A percentile compares a stretch with the other conserved stretches of the same genome.
Conservation (phyloP, 495 filamentous ascomycete genomes). For the Tetracladium setigerum region DNA sequence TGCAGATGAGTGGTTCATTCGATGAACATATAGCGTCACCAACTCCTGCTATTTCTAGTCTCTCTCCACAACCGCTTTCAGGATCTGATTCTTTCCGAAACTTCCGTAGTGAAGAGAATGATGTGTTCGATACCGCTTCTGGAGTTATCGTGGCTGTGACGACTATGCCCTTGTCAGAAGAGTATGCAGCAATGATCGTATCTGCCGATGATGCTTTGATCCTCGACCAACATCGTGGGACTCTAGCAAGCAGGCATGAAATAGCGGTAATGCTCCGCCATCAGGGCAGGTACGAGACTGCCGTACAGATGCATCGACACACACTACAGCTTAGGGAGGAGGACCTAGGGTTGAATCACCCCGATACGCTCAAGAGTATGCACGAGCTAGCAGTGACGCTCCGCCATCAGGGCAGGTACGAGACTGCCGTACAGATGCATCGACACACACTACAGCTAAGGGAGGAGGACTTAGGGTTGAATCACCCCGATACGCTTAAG, state of each 20-base stretch:
- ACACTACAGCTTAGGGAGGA: neutral
- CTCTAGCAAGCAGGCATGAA: constrained; percentile 19
- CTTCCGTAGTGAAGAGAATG: no score
- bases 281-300: constrained; percentile 24
- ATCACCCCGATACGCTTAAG: constrained; percentile 2
- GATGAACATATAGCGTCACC: no score
- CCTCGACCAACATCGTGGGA: constrained; percentile 26
- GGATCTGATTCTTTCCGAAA: no score
- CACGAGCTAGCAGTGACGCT: neutral
- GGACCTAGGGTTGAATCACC: neutral
- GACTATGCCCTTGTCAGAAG: no score
- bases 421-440: neutral
- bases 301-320: constrained; percentile 18
- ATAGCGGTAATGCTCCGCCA: constrained; percentile 8
- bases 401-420: neutral
- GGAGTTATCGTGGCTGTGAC: no score
- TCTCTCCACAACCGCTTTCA: no score
- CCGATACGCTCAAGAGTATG: constrained; percentile 2
- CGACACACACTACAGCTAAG: neutral
- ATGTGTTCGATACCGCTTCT: no score
- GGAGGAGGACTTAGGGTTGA: neutral
- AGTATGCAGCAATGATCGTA: no score
- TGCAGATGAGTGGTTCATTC: no score
- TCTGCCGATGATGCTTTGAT: no score
- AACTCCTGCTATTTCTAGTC: no score